These are phyloP conservation scores for Apophysomyces sp. DNA, from an alignment of 371 early-diverging fungal genomes.

Conservation along the genomic window DNA sequence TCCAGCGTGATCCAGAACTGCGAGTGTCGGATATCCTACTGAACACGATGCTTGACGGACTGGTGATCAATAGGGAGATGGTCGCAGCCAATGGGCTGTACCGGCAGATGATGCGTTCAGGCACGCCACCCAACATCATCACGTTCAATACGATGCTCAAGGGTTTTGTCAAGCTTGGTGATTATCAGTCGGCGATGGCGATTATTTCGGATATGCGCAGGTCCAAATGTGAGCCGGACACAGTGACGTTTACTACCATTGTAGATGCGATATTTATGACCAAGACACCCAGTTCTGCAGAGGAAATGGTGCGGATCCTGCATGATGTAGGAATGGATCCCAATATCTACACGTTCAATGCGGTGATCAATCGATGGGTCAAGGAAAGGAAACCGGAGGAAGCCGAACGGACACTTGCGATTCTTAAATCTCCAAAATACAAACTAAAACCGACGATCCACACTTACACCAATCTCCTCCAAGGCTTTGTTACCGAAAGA, in stretches of 20 bases:
- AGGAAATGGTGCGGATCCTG: constrained; percentile 27
- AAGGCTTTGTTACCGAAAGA: constrained; percentile 33
- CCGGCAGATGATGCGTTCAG: constrained; percentile 28
- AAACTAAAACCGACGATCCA: constrained; percentile 36
- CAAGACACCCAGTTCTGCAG: constrained; percentile 19
- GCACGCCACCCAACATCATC: constrained; percentile 32
- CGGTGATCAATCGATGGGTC: constrained; percentile 45
- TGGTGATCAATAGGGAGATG: constrained; percentile 38
- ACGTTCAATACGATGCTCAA: constrained; percentile 53
- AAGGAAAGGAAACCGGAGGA: constrained; percentile 20
- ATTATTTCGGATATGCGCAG: constrained; percentile 44
- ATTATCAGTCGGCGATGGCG: constrained; percentile 18
- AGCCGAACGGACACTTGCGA: constrained; percentile 35
- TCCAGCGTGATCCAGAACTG: constrained; percentile 29
- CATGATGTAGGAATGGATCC: constrained; percentile 31
- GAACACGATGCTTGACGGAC: constrained; percentile 49
- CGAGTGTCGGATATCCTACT: constrained; percentile 35
- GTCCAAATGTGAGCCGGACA: constrained; percentile 32
- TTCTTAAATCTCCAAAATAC: constrained; percentile 11
- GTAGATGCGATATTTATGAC: constrained; percentile 38
- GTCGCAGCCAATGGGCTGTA: constrained; percentile 33
- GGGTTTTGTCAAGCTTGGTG: constrained; percentile 25
- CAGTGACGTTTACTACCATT: constrained; percentile 43
- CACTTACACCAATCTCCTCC: constrained; percentile 45
- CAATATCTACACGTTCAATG: constrained; percentile 46